Evolutionary conservation across 352 stramenopile genomes (phyloP).

Genomic region (Globisporangium solare): DNA sequence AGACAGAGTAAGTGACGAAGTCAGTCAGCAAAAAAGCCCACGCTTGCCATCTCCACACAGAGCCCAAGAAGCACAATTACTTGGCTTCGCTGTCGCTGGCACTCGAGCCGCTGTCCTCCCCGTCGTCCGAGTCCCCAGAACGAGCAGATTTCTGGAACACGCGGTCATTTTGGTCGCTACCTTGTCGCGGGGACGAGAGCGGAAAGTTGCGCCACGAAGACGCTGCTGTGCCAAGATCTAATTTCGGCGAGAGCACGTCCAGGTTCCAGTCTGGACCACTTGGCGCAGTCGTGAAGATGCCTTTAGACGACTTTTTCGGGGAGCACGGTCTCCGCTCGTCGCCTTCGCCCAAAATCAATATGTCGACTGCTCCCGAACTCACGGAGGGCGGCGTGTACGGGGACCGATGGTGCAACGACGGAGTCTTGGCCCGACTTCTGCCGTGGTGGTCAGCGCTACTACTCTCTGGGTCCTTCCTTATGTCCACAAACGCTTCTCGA

Average conservation of each 20-base stretch:
- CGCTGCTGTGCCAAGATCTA: constrained; percentile 41
- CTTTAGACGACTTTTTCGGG: constrained; percentile 39
- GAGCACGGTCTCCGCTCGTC: constrained; percentile 43
- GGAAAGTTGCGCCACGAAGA: constrained; percentile 22
- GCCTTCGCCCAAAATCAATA: constrained; percentile 50
- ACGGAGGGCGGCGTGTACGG: constrained; percentile 12
- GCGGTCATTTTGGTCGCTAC: constrained; percentile 36
- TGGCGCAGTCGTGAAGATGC: constrained; percentile 33
- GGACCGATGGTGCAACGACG: constrained; percentile 3
- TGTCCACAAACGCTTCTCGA: constrained; percentile 56
- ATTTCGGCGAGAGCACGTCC: constrained; percentile 43
- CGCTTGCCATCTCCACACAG: background rate
- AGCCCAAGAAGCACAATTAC: constrained; percentile 34
- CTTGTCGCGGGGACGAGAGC: constrained; percentile 20
- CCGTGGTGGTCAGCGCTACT: background rate
- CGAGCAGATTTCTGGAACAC: constrained; percentile 21
- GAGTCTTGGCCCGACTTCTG: background rate
- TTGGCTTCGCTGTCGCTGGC: constrained; percentile 55
- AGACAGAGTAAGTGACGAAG: background rate
- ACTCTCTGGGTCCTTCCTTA: constrained; percentile 2
- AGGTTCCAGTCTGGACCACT: constrained; percentile 52
- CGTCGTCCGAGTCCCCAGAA: constrained; percentile 10
- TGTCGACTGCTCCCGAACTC: constrained; percentile 32
- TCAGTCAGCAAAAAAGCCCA: background rate
- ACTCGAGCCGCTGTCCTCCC: constrained; percentile 18